Evolutionary conservation across 176 grass and related monocot species (phyloP).

Genomic region (Areca catechu): DNA sequence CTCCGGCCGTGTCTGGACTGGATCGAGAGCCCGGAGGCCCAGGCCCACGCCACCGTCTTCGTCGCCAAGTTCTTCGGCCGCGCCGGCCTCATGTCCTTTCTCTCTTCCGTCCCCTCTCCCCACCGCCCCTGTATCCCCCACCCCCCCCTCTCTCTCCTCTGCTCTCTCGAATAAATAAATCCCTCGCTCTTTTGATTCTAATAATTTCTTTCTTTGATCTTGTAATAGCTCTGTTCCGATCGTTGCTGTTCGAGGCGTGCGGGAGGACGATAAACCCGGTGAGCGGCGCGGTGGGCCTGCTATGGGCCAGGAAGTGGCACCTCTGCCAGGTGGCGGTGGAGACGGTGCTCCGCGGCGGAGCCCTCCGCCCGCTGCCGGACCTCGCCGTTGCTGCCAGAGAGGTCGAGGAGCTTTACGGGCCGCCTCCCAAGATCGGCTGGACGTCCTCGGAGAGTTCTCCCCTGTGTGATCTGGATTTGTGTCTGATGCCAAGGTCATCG

Average conservation of each 20-base stretch:
- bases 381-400: slow-evolving; percentile 14
- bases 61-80: slow-evolving; percentile 95
- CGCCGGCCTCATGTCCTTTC: slow-evolving; percentile 65
- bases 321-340: slow-evolving; percentile 69
- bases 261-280: slow-evolving; percentile 74
- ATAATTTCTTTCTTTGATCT: background rate
- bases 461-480: slow-evolving; percentile 54
- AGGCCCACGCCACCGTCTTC: slow-evolving; percentile 85
- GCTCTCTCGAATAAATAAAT: too few species aligned
- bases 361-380: slow-evolving; percentile 33
- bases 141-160: too few species aligned
- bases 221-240: slow-evolving; percentile 54
- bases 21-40: slow-evolving; percentile 57
- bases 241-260: slow-evolving; percentile 70
- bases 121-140: slow-evolving; percentile 33
- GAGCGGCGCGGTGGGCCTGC: slow-evolving; percentile 60
- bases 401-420: slow-evolving; percentile 42
- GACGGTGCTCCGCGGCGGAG: slow-evolving; percentile 49
- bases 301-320: slow-evolving; percentile 79
- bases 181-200: too few species aligned
- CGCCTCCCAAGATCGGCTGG: slow-evolving; percentile 19
- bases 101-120: slow-evolving; percentile 45
- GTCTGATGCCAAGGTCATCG: slow-evolving; percentile 37
- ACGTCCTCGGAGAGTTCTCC: slow-evolving; percentile 1
- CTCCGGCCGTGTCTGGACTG: slow-evolving; percentile 68